Conservation (phyloP, 2,329 filamentous ascomycete genomes). For the Zymoseptoria brevis region DNA sequence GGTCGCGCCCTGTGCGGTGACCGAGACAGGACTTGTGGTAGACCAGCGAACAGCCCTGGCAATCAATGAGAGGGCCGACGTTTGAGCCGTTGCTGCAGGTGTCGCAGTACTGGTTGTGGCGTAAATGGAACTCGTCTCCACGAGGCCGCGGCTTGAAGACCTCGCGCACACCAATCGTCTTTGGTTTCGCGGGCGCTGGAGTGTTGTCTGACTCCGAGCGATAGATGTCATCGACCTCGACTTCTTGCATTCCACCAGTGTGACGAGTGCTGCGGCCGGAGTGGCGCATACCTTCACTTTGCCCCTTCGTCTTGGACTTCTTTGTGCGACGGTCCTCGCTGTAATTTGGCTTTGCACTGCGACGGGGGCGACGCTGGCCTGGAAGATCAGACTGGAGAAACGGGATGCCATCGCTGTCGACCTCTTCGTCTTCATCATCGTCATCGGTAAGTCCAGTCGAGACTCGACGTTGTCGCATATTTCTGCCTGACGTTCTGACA, state of each 20-base stretch:
- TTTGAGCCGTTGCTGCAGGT: conserved; percentile 55
- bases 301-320: conserved; percentile 9
- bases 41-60: conserved; percentile 79
- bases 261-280: conserved; percentile 41
- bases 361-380: conserved; percentile 32
- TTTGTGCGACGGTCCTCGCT: conserved; percentile 3
- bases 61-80: conserved; percentile 69
- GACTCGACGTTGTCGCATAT: conserved; percentile 9
- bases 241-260: conserved; percentile 45
- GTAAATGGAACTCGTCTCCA: conserved; percentile 58
- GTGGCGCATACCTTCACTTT: conserved; percentile 30
- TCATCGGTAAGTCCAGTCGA: conserved; percentile 5
- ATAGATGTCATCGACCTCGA: conserved; percentile 50
- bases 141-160: conserved; percentile 56
- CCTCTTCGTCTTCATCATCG: conserved; percentile 23
- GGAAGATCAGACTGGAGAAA: conserved; percentile 36
- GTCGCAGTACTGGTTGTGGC: conserved; percentile 65
- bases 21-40: conserved; percentile 84
- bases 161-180: conserved; percentile 59
- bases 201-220: conserved; percentile 36
- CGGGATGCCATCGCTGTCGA: conserved; percentile 16
- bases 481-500: conserved; percentile 7
- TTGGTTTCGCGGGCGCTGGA: conserved; percentile 37
- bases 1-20: conserved; percentile 64
- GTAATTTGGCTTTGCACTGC: conserved; percentile 2